phyloP scores from a whole-genome alignment of 108 stramenopile genomes.

The Fragilaria radians region DNA sequence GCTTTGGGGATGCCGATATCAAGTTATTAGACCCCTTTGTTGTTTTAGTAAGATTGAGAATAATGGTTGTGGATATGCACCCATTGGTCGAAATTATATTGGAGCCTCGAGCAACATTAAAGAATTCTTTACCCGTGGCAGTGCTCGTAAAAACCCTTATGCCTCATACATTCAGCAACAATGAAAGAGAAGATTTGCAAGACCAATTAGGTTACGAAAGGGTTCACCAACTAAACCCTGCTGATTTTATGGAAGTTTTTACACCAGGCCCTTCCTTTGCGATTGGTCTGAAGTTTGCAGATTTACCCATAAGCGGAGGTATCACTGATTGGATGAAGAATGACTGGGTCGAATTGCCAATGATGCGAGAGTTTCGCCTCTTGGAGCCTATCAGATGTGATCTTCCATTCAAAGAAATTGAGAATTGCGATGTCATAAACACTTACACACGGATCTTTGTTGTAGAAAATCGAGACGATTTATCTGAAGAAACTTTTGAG shows the following conservation, averaged over 20 bases:
- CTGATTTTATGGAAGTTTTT: slow-evolving; percentile 60
- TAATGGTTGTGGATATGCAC: slow-evolving; percentile 33
- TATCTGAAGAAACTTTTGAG: slow-evolving; percentile 22
- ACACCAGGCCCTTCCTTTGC: slow-evolving; percentile 79
- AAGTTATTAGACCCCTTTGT: slow-evolving; percentile 15
- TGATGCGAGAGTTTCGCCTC: slow-evolving; percentile 38
- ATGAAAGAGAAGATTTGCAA: background rate
- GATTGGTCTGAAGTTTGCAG: slow-evolving; percentile 47
- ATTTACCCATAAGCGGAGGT: slow-evolving; percentile 59
- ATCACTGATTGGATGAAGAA: slow-evolving; percentile 71
- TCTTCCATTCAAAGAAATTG: slow-evolving; percentile 44
- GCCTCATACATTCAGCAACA: slow-evolving; percentile 62
- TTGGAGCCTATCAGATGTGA: slow-evolving; percentile 52
- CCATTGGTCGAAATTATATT: slow-evolving; percentile 54
- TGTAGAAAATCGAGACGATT: slow-evolving; percentile 37
- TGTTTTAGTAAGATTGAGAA: slow-evolving; percentile 37
- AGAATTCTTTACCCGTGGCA: slow-evolving; percentile 58
- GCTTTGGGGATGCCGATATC: background rate
- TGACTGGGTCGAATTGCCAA: slow-evolving; percentile 68
- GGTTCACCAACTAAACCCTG: slow-evolving; percentile 35
- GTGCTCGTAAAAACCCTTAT: slow-evolving; percentile 68
- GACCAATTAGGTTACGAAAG: background rate
- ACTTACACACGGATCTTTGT: slow-evolving; percentile 35
- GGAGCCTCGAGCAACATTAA: slow-evolving; percentile 55
- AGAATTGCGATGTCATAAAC: background rate